Base-by-base conservation (phyloP, 371 early-diverging fungal genomes). In the Lichtheimia ramosa region DNA sequence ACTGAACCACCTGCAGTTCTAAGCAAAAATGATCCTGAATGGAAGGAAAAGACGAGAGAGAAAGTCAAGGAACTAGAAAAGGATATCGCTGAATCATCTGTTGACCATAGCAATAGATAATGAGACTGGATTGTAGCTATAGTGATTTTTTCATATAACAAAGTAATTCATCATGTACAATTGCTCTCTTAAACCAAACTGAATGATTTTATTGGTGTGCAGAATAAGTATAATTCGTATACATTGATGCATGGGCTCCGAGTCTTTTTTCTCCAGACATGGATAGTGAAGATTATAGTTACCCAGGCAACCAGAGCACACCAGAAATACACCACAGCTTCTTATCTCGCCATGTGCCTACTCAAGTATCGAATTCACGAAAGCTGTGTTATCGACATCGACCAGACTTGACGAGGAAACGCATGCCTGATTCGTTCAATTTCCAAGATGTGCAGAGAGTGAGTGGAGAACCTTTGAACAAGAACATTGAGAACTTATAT, bases 281-380 rank as follows among this genome's bases (percentile, higher is more conserved):
- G 34, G 10, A 34, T 34, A 34, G 34, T 10, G 34, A 34, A 34
- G 34, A 34, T 34, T 5, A 28, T 28, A 34, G 8, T 34, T 34
- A 34, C 34, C 8, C 34, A 34, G 34, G 34, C 34, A 5, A 34
- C 34, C 34, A 34, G 10, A 34, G 10, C 10, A 34, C 34, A 8
- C 34, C 34, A 34, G 34, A 34, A 8, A 43, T 61, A n/a, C 61
- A 54, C 23, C 73, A 77, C 24, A 62, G 65, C 24, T 78, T 78
- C 56, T 51, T 78, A 25, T 62, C 69, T 56, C 69, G 75, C 15
- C 75, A 78, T 69, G 71, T 78, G 23, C 75, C 75, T 18, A 59
- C 71, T 25, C 79, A 78, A 60, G 56, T 75, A 5, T 52, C 73
- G 15, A 74, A 71, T 42, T 56, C 66, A 23, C 56, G 69, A 20